Evolutionary conservation across 2,329 filamentous ascomycete genomes (phyloP).

Genomic region (Fusarium drepaniforme): DNA sequence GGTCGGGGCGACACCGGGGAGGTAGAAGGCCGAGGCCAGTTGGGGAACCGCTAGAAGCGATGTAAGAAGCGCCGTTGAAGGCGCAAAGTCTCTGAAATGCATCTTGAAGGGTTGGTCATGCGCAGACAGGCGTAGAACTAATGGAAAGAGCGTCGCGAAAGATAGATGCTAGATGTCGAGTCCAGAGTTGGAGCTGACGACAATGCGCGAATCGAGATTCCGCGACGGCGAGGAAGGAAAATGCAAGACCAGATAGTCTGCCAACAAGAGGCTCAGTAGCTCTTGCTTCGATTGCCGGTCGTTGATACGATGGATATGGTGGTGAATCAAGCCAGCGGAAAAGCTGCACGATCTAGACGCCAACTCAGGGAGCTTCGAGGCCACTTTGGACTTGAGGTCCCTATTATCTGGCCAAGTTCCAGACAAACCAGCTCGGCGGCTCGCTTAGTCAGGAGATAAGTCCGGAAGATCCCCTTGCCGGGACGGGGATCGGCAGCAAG

Average conservation of each 20-base stretch:
- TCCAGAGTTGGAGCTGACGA: slow-evolving; percentile 34
- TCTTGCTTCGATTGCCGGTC: neutral
- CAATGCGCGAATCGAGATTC: slow-evolving; percentile 36
- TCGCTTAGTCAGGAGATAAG: slow-evolving; percentile 42
- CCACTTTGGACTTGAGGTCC: slow-evolving; percentile 21
- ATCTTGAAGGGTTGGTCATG: slow-evolving; percentile 54
- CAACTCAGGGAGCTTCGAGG: slow-evolving; percentile 41
- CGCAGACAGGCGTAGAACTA: slow-evolving; percentile 24
- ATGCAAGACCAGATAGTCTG: neutral
- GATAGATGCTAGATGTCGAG: slow-evolving; percentile 18
- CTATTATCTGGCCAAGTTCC: slow-evolving; percentile 43
- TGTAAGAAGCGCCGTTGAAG: slow-evolving; percentile 61
- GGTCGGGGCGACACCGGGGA: slow-evolving; percentile 93
- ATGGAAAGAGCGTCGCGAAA: slow-evolving; percentile 29
- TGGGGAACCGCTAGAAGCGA: slow-evolving; percentile 65
- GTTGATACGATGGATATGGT: slow-evolving; percentile 15
- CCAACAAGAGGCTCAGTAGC: neutral
- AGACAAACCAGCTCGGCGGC: slow-evolving; percentile 15
- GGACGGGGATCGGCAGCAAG: slow-evolving; percentile 7
- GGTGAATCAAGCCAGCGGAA: slow-evolving; percentile 35
- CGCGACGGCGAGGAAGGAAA: neutral
- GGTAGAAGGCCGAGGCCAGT: slow-evolving; percentile 84
- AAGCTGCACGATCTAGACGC: slow-evolving; percentile 34
- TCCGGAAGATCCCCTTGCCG: slow-evolving; percentile 32
- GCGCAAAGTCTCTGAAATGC: slow-evolving; percentile 60